Evolutionary conservation across 2,329 filamentous ascomycete genomes (phyloP), one percentile per base, ranked within the genome.

Genomic region (Verticillium longisporum): DNA sequence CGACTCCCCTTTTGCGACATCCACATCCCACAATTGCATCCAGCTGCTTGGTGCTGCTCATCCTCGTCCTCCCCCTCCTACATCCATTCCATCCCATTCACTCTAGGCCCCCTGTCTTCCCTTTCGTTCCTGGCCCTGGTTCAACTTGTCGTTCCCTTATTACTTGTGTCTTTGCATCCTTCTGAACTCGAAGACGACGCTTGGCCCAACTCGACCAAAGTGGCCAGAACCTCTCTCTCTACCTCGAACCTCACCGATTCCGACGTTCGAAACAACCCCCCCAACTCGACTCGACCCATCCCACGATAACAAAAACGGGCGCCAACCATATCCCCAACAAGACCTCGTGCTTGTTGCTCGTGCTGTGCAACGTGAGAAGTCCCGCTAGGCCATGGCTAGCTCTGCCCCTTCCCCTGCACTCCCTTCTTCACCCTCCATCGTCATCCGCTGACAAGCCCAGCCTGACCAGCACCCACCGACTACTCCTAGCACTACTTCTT

Each of bases 151-250:
- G 41, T 50, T 50, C 41, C 6, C 41, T 50, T 50, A 26, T 26
- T 26, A 26, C 41, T 26, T 50, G 41, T 50, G n/a, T 50, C 41
- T 50, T 50, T 50, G 18, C 41, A 11, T 50, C n/a, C 18, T 26
- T 45, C 21, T 18, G 41, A 18, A 50, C 41, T 50, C n/a, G 41
- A 50, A 7, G n/a, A 50, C 41, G n/a, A 50, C 41, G 41, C 41
- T 50, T 50, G 41, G n/a, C 41, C n/a, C n/a, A 50, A 50, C 59
- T 74, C 13, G 54, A 67, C 13, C 63, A 55, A 4, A 74, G 75
- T 50, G 70, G 68, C 4, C 64, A 75, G 50, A 41, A 63, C 2
- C 66, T 74, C 5, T 73, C 73, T 6, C 68, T 72, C 33, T 60
- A 59, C 4, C 36, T 38, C 3, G 26, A 26, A 26, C 34, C 34